Evolutionary conservation across 192 early-diverging fungal species (phyloP).

Genomic region (Paraglomus occultum): DNA sequence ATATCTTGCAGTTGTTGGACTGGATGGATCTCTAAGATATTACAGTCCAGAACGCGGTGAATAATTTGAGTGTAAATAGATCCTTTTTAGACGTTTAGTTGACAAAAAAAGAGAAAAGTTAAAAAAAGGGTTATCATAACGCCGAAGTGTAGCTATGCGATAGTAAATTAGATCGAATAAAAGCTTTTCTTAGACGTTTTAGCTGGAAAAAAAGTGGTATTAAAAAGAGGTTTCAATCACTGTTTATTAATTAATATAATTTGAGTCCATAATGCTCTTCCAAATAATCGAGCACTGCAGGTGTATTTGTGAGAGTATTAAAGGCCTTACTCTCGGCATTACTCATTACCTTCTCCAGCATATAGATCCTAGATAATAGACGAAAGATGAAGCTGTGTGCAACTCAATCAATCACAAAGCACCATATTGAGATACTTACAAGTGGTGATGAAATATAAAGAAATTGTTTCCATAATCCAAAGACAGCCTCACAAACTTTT

Average conservation of each 20-base stretch:
- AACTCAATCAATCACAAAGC: background rate
- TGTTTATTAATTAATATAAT: no score
- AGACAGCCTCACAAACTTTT: conserved; percentile 66
- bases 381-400: background rate
- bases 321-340: conserved; percentile 84
- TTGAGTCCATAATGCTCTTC: conserved; percentile 50
- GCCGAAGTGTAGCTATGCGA: no score
- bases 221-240: no score
- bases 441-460: conserved; percentile 90
- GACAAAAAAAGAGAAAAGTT: no score
- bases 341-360: conserved; percentile 85
- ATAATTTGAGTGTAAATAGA: no score
- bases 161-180: no score
- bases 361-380: conserved; percentile 65
- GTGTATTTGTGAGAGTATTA: conserved; percentile 73
- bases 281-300: conserved; percentile 81
- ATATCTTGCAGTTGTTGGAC: conserved; percentile 30
- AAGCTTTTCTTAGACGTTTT: no score
- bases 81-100: no score
- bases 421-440: conserved; percentile 34
- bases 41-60: no score
- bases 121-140: no score
- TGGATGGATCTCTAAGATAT: no score
- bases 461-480: conserved; percentile 79
- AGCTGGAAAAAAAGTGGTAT: no score